Evolutionary conservation across 495 filamentous ascomycete genomes (phyloP).

Genomic region (Podospora conica): DNA sequence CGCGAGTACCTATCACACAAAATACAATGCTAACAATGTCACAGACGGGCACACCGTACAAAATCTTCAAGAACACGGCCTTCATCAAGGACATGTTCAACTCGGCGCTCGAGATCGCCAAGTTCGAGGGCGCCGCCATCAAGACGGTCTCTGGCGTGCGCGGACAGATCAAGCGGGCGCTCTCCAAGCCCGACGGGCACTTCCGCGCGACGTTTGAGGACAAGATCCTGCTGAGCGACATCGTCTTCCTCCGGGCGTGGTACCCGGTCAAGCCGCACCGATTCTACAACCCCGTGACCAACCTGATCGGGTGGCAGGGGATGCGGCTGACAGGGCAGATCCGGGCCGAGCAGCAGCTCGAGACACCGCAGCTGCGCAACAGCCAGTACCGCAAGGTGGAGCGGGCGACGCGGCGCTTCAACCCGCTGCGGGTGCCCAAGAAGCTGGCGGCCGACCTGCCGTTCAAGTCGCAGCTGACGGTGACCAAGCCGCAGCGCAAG

Average conservation of each 20-base stretch:
- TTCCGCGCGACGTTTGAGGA: conserved; percentile 97
- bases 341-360: conserved; percentile 64
- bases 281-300: conserved; percentile 95
- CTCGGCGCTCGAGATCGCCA: conserved; percentile 84
- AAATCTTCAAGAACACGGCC: conserved; percentile 98
- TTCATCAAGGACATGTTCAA: conserved; percentile 99
- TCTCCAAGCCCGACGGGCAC: conserved; percentile 86
- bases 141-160: conserved; percentile 92
- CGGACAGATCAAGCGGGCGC: conserved; percentile 91
- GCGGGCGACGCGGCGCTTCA: conserved; percentile 79
- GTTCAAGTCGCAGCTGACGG: conserved; percentile 84
- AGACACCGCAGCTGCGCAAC: conserved; percentile 72
- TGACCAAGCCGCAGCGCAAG: conserved; percentile 70
- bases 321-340: conserved; percentile 97
- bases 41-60: conserved; percentile 59
- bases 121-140: conserved; percentile 94
- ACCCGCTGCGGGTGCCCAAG: conserved; percentile 82
- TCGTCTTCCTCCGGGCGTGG: conserved; percentile 94
- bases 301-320: conserved; percentile 77
- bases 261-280: conserved; percentile 89
- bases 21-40: conserved; percentile 5
- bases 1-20: neutral
- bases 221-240: conserved; percentile 93
- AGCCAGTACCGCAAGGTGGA: conserved; percentile 78
- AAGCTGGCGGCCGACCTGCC: conserved; percentile 80